Evolutionary conservation across 495 filamentous ascomycete species (phyloP).

Genomic region (Sabuloglossum arenarium): DNA sequence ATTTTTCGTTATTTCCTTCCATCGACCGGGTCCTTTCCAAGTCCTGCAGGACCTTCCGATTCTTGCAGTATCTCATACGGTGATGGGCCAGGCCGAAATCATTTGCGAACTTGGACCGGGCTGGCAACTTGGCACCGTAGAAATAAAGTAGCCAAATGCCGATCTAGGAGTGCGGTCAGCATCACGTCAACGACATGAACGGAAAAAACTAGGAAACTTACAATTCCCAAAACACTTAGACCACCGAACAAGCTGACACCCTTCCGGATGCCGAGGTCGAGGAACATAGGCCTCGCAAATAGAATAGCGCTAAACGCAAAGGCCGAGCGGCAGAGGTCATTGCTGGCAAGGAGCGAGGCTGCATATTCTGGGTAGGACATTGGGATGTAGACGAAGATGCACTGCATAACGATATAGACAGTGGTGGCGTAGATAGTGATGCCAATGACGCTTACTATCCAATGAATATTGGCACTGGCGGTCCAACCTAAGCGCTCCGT

Average conservation of each 20-base stretch:
- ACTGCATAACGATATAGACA: constrained; percentile 35
- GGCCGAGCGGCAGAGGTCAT: constrained; percentile 33
- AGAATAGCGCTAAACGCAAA: constrained; percentile 36
- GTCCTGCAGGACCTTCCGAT: too few species aligned
- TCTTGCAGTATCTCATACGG: too few species aligned
- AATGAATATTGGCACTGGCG: constrained; percentile 29
- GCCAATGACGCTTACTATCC: constrained; percentile 41
- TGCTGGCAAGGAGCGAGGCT: constrained; percentile 37
- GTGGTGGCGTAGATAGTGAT: constrained; percentile 30
- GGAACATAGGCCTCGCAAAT: constrained; percentile 34
- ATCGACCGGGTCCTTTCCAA: too few species aligned
- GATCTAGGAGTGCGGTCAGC: too few species aligned
- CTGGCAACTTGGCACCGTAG: constrained; percentile 27
- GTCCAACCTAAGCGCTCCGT: too few species aligned
- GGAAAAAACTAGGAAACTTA: too few species aligned
- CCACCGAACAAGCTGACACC: constrained; percentile 35
- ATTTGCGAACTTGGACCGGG: constrained; percentile 25
- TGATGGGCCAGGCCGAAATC: background rate
- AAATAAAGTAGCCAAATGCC: constrained; percentile 35
- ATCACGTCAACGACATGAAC: too few species aligned
- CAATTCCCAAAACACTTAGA: constrained; percentile 30
- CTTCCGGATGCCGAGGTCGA: constrained; percentile 32
- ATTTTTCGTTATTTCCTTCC: too few species aligned
- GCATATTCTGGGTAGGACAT: constrained; percentile 40
- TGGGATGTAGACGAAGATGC: constrained; percentile 43